Base-by-base conservation (phyloP, 257 asterid genomes). In the Plantago ovata region DNA sequence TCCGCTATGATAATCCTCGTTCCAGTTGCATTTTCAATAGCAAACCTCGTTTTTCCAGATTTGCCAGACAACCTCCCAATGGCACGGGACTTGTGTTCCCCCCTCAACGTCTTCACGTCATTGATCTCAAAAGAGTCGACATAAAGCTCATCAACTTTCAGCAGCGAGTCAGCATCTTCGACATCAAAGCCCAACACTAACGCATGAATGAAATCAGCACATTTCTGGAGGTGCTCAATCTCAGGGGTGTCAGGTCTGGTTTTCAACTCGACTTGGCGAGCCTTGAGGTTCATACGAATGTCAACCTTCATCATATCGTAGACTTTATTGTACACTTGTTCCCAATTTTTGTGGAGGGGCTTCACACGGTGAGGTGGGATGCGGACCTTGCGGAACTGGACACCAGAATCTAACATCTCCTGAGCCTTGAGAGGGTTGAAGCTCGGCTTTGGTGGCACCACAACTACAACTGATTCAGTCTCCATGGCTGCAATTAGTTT, bases 51-150 rank as follows among this genome's bases (percentile, higher is more conserved):
- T 56, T 66, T 79, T 10, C 85, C 85, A 33, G 79, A 79, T 51
- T 73, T 79, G 3, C 85, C 85, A 0, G 80, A 72, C 36, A 79
- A 40, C 54, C 85, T 76, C 10, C 85, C 85, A 20, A 79, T 79
- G 9, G 85, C 85, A 48, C 85, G 64, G 0, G 82, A 79, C 55
- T 72, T 49, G 60, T 79, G 85, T 49, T 79, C 85, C 14, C 85
- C 85, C 7, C 64, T 59, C 23, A 79, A 60, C 0, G 80, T 79
- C 66, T 79, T 73, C 47, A 79, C 80, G 19, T 79, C 85, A 71
- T 76, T 79, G 8, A 76, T 76, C 67, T 79, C 85, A 24, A 79
- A 79, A 0, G 85, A 79, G 13, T 79, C 85, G 3, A 79, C 77
- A n/a, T 76, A 79, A 15, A 79, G 58, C 13, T 73, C 80, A 12